phyloP scores from a whole-genome alignment of 2,329 filamentous ascomycete genomes.

The Colletotrichum lini region DNA sequence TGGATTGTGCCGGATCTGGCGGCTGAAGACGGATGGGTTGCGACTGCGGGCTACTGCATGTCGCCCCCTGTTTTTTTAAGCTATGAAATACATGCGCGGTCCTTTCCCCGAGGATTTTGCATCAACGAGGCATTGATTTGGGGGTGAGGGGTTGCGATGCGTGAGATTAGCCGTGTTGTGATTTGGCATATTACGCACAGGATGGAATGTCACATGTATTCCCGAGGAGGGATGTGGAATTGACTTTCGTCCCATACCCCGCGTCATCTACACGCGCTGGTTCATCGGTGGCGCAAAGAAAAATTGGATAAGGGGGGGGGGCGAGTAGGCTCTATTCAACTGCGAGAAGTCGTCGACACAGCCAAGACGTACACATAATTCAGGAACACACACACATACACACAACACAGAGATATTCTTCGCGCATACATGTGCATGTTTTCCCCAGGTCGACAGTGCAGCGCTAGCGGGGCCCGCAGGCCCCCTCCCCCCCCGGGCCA shows the following conservation, averaged over 20 bases:
- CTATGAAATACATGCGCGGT: too few relatives aligned
- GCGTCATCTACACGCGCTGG: neutral
- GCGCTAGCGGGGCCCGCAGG: constrained; percentile 4
- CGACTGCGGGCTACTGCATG: neutral
- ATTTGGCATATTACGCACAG: neutral
- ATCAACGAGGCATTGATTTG: neutral
- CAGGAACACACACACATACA: too few relatives aligned
- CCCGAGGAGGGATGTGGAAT: neutral
- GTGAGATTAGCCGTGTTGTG: neutral
- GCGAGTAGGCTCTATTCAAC: neutral
- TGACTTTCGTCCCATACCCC: constrained; percentile 32
- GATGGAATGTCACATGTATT: constrained; percentile 18
- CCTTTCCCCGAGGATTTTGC: neutral
- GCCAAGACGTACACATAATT: too few relatives aligned
- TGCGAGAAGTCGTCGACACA: neutral
- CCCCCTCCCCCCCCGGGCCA: too few relatives aligned
- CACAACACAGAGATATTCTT: neutral
- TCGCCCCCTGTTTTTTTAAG: too few relatives aligned
- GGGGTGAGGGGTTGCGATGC: neutral
- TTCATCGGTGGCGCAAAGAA: neutral
- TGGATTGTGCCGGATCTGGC: constrained; percentile 18
- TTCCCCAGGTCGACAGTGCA: neutral
- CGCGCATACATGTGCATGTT: constrained; percentile 1
- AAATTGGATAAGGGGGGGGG: neutral
- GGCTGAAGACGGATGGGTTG: constrained; percentile 7